phyloP scores from a whole-genome alignment of 305 asterid species.

The Solanum chacoense region DNA sequence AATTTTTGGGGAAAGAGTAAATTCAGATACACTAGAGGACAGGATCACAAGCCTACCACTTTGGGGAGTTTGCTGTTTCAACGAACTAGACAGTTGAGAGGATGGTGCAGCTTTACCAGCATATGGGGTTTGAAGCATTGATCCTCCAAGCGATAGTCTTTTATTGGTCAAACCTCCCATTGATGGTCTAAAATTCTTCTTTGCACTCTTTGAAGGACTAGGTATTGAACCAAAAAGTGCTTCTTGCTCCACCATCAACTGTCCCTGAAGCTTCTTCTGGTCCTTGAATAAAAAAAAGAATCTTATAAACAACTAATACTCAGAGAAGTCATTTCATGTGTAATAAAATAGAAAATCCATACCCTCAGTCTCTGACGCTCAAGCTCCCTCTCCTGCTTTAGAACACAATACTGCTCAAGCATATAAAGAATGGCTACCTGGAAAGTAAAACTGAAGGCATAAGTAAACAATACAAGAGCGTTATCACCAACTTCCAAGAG shows the following conservation, averaged over 20 bases:
- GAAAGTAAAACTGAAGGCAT: not conserved
- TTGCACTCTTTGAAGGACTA: slow-evolving; percentile 58
- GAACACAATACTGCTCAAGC: slow-evolving; percentile 57
- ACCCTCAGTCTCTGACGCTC: slow-evolving; percentile 85
- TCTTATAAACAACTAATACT: not conserved
- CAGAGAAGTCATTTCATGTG: slow-evolving; percentile 5
- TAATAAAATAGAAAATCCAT: slow-evolving; percentile 6
- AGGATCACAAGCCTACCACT: slow-evolving; percentile 1
- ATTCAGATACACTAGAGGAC: not conserved
- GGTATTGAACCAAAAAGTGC: slow-evolving; percentile 75
- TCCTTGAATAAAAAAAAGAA: slow-evolving; percentile 30
- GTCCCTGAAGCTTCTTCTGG: slow-evolving; percentile 86
- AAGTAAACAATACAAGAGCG: not conserved
- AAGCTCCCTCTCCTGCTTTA: slow-evolving; percentile 64
- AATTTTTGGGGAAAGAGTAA: not conserved
- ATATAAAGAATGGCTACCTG: slow-evolving; percentile 64
- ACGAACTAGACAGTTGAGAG: slow-evolving; percentile 15
- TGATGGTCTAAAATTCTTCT: slow-evolving; percentile 42
- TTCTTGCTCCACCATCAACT: slow-evolving; percentile 67
- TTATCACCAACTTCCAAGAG: not conserved
- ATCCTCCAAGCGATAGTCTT: slow-evolving; percentile 65
- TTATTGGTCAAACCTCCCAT: slow-evolving; percentile 30
- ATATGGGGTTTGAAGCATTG: slow-evolving; percentile 43
- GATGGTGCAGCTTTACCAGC: slow-evolving; percentile 30
- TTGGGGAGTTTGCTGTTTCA: slow-evolving; percentile 27